Percentiles rank a stretch among this genome's conserved stretches.
Evolutionary conservation across 257 asterid genomes (phyloP).

Genomic region (Solanum peruvianum): DNA sequence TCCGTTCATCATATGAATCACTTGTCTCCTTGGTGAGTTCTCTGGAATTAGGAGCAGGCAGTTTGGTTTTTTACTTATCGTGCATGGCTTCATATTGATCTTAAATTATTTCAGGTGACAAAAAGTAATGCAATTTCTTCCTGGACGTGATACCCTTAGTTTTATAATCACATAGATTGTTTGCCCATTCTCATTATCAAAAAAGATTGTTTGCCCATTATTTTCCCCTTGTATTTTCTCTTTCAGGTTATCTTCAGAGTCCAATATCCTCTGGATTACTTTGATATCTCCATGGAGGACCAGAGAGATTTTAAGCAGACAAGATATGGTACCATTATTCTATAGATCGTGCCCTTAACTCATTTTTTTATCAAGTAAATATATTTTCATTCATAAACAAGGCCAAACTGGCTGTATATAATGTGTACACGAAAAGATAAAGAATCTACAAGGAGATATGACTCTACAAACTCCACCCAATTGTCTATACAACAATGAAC

Average conservation of each 20-base stretch:
- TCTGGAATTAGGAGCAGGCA: not conserved
- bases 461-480: not conserved
- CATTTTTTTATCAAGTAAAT: not conserved
- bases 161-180: not conserved
- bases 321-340: constrained; percentile 63
- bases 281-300: constrained; percentile 84
- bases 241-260: constrained; percentile 77
- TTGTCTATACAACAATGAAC: not conserved
- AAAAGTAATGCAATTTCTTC: not conserved
- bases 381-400: not conserved
- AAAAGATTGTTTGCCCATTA: not conserved
- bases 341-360: not conserved
- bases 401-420: not conserved
- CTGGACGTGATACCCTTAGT: not conserved
- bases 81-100: not conserved
- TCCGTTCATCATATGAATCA: constrained; percentile 69
- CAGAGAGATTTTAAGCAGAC: constrained; percentile 93
- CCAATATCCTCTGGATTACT: constrained; percentile 78
- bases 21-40: constrained; percentile 84
- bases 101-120: not conserved
- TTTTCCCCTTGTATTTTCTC: not conserved
- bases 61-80: not conserved
- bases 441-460: not conserved
- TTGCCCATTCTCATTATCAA: not conserved
- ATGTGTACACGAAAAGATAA: not conserved